Conservation (phyloP, 2,329 filamentous ascomycete genomes). For the Botryotinia narcissicola region DNA sequence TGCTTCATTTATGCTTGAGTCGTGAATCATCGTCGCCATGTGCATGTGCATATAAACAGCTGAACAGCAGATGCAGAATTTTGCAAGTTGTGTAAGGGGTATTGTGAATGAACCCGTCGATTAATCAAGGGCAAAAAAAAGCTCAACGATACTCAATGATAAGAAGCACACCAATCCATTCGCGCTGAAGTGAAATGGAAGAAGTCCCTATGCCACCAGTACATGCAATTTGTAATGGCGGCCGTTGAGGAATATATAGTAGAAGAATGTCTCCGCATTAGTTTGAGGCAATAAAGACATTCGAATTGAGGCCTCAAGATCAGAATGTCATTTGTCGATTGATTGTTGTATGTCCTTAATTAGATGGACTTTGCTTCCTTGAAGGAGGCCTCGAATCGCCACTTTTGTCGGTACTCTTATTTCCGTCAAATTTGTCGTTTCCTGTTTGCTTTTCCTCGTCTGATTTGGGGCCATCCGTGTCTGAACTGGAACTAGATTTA, state of each 20-base stretch:
- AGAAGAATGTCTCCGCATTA: conserved; percentile 21
- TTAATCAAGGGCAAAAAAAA: conserved; percentile 2
- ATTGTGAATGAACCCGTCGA: neutral
- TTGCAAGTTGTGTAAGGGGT: conserved; percentile 13
- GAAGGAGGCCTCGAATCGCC: neutral
- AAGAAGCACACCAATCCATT: neutral
- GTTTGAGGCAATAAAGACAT: conserved; percentile 13
- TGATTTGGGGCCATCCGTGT: conserved; percentile 22
- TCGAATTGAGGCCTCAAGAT: conserved; percentile 7
- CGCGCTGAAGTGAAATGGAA: neutral
- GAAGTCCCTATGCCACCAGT: neutral
- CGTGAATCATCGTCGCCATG: conserved; percentile 21
- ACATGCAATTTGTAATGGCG: neutral
- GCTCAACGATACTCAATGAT: conserved; percentile 7
- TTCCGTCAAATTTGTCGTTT: neutral
- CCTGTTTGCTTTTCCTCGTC: conserved; percentile 22
- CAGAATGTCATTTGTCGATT: neutral
- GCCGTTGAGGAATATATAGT: conserved; percentile 1
- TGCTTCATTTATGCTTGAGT: conserved; percentile 32
- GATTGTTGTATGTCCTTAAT: neutral
- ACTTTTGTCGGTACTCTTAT: neutral
- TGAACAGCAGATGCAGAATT: conserved; percentile 13
- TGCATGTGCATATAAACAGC: conserved; percentile 20
- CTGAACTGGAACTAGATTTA: conserved; percentile 12
- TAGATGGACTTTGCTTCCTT: neutral